phyloP scores from a whole-genome alignment of 495 filamentous ascomycete genomes.

The Xanthoparmelia taractica region DNA sequence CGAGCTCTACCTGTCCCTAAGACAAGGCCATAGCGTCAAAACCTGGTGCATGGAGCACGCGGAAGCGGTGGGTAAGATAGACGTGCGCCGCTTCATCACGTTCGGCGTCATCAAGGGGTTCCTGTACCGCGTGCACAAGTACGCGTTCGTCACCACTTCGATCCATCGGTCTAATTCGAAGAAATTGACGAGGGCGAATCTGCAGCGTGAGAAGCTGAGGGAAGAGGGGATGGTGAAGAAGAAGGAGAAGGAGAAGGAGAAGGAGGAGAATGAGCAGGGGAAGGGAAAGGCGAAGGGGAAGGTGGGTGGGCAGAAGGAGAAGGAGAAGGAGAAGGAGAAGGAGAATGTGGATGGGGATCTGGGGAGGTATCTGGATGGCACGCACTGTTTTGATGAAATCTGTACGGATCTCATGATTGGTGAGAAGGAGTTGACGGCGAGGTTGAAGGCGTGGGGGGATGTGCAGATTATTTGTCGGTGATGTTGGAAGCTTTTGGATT shows the following conservation, averaged over 20 bases:
- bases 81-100: constrained; percentile 83
- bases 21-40: constrained; percentile 67
- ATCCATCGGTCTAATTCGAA: background rate
- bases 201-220: background rate
- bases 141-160: constrained; percentile 59
- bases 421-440: constrained; percentile 45
- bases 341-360: constrained; percentile 33
- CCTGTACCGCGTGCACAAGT: constrained; percentile 89
- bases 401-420: constrained; percentile 65
- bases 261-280: too few relatives aligned
- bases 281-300: background rate
- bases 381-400: constrained; percentile 83
- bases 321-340: background rate
- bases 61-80: constrained; percentile 60
- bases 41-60: constrained; percentile 72
- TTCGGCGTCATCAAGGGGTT: constrained; percentile 95
- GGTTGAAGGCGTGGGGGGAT: constrained; percentile 46
- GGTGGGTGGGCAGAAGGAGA: constrained; percentile 1
- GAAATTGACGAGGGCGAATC: constrained; percentile 1
- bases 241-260: constrained; percentile 1
- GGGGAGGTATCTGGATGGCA: constrained; percentile 67
- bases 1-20: constrained; percentile 68
- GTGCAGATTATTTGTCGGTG: constrained; percentile 51
- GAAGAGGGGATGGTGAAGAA: background rate
- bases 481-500: constrained; percentile 14